A percentile compares a stretch with the other conserved stretches of the same genome.
Conservation (phyloP, 148 eudicot species). For the Simmondsia chinensis region DNA sequence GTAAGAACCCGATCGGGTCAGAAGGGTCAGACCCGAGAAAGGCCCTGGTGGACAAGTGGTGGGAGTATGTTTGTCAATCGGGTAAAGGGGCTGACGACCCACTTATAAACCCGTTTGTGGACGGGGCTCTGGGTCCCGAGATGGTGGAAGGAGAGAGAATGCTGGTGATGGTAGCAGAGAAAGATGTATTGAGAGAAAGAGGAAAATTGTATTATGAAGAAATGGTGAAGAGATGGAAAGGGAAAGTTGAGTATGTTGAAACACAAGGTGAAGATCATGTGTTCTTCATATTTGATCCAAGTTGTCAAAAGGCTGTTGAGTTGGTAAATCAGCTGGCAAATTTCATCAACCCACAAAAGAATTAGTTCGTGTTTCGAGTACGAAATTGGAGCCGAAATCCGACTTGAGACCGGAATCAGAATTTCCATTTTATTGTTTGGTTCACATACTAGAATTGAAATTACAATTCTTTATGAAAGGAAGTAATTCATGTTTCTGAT, state of each 20-base stretch:
- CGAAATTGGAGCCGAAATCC: too few species aligned
- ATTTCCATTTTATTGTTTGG: too few species aligned
- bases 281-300: slow-evolving; percentile 27
- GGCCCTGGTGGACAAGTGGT: slow-evolving; percentile 33
- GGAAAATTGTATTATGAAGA: slow-evolving; percentile 21
- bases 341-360: slow-evolving; percentile 16
- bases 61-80: slow-evolving; percentile 25
- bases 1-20: slow-evolving; percentile 20
- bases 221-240: slow-evolving; percentile 22
- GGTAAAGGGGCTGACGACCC: slow-evolving; percentile 29
- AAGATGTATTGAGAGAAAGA: slow-evolving; percentile 26
- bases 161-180: slow-evolving; percentile 23
- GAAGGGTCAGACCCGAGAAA: slow-evolving; percentile 24
- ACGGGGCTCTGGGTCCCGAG: slow-evolving; percentile 10
- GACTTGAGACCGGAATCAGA: too few species aligned
- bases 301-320: slow-evolving; percentile 17
- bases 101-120: slow-evolving; percentile 26
- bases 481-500: too few species aligned
- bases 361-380: too few species aligned
- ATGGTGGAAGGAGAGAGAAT: slow-evolving; percentile 10
- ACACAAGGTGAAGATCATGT: slow-evolving; percentile 32
- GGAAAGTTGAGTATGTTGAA: slow-evolving; percentile 14
- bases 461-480: too few species aligned
- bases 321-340: slow-evolving; percentile 13
- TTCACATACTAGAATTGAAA: too few species aligned